phyloP scores from a whole-genome alignment of 129 eudicot species.

The Artemisia argyi region DNA sequence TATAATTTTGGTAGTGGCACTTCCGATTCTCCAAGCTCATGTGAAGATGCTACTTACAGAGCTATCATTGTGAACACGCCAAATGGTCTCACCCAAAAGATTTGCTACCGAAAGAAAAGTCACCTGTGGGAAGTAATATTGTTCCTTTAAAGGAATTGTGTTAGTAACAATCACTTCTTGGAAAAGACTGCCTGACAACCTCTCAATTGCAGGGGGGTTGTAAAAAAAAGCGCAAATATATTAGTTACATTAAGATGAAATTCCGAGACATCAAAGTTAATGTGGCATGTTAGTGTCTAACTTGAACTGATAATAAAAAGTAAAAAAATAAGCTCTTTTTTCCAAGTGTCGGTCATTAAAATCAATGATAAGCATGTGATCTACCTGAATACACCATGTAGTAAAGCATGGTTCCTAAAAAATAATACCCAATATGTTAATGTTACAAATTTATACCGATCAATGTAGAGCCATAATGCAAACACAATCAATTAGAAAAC shows the following conservation, averaged over 20 bases:
- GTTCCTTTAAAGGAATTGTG: slow-evolving; percentile 58
- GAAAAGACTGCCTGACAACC: slow-evolving; percentile 80
- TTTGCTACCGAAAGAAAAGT: slow-evolving; percentile 81
- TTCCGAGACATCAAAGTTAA: neutral
- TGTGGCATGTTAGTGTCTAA: neutral
- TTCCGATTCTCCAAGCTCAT: slow-evolving; percentile 28
- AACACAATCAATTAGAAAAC: too few species aligned
- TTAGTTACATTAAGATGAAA: too few species aligned
- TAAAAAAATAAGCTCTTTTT: neutral
- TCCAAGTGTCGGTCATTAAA: neutral
- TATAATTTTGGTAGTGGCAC: neutral
- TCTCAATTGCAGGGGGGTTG: slow-evolving; percentile 92
- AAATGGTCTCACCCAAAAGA: slow-evolving; percentile 81
- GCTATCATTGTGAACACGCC: slow-evolving; percentile 35
- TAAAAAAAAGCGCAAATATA: slow-evolving; percentile 1
- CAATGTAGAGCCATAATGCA: too few species aligned
- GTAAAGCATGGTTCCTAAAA: too few species aligned
- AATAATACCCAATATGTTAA: too few species aligned
- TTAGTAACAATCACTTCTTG: slow-evolving; percentile 80
- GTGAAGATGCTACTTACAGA: slow-evolving; percentile 24
- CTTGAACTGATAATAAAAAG: neutral
- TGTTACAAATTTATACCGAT: too few species aligned
- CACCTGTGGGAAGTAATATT: slow-evolving; percentile 73
- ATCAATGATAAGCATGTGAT: neutral
- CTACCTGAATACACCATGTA: slow-evolving; percentile 66